phyloP scores from a whole-genome alignment of 768 basidiomycete species.

The Calocybe cyanea region DNA sequence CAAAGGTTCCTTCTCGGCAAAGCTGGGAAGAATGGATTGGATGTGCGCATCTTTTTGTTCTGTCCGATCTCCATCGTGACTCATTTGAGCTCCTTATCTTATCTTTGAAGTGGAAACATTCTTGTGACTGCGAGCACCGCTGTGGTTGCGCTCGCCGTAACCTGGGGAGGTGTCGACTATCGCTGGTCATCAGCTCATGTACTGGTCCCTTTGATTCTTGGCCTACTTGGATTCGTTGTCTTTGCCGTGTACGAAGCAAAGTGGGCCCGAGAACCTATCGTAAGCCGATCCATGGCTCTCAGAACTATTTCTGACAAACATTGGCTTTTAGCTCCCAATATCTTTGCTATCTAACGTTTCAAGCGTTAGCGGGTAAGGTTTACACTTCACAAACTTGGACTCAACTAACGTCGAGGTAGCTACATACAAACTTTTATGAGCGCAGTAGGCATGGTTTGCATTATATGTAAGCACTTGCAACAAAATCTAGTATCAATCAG shows the following conservation, averaged over 20 bases:
- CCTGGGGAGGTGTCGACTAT: slow-evolving; percentile 43
- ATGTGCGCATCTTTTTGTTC: slow-evolving; percentile 24
- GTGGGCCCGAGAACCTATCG: slow-evolving; percentile 20
- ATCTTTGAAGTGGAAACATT: slow-evolving; percentile 41
- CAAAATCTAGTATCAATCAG: background rate
- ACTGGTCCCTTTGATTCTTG: slow-evolving; percentile 40
- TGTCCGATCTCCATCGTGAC: background rate
- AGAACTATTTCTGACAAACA: background rate
- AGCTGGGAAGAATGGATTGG: slow-evolving; percentile 39
- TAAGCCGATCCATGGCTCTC: background rate
- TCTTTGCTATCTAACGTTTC: slow-evolving; percentile 30
- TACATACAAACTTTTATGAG: slow-evolving; percentile 3
- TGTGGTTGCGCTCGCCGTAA: slow-evolving; percentile 37
- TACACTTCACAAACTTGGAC: too few relatives aligned
- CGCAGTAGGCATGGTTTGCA: background rate
- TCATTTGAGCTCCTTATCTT: background rate
- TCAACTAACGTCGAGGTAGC: background rate
- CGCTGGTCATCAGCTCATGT: slow-evolving; percentile 38
- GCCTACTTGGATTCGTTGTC: slow-evolving; percentile 29
- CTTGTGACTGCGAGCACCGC: slow-evolving; percentile 34
- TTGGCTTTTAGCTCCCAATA: slow-evolving; percentile 5
- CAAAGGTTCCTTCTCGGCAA: slow-evolving; percentile 26
- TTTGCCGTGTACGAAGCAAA: slow-evolving; percentile 38
- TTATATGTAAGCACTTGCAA: slow-evolving; percentile 1
- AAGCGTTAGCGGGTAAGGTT: slow-evolving; percentile 31